Evolutionary conservation across 345 rosid species (phyloP).

Genomic region (Murraya paniculata): DNA sequence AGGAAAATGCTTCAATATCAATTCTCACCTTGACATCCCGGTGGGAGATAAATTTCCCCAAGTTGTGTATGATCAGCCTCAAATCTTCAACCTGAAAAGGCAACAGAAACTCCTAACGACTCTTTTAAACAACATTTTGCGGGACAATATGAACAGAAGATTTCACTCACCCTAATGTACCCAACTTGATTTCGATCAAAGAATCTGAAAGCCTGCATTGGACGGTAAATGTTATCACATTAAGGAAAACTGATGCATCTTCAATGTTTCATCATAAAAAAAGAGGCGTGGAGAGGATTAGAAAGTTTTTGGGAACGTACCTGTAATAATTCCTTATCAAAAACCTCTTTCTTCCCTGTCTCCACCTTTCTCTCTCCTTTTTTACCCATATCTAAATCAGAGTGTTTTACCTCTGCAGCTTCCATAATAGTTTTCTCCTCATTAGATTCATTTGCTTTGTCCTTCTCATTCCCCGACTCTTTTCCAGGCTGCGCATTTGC

Average conservation of each 20-base stretch:
- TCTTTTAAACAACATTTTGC: background rate
- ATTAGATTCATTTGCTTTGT: slow-evolving; percentile 24
- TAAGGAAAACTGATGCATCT: background rate
- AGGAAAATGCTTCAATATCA: background rate
- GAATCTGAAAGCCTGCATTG: slow-evolving; percentile 83
- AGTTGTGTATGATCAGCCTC: slow-evolving; percentile 81
- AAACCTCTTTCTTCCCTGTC: slow-evolving; percentile 40
- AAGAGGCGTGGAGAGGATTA: background rate
- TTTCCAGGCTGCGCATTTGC: slow-evolving; percentile 31
- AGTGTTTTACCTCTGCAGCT: slow-evolving; percentile 34
- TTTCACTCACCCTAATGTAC: slow-evolving; percentile 62
- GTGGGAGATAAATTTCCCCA: slow-evolving; percentile 83
- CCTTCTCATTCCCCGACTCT: slow-evolving; percentile 29
- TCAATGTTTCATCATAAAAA: background rate
- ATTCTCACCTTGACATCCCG: slow-evolving; percentile 80
- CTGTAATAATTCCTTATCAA: slow-evolving; percentile 83
- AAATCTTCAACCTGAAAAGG: slow-evolving; percentile 80
- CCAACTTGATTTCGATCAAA: slow-evolving; percentile 88
- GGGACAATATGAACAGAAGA: background rate
- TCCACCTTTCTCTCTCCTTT: slow-evolving; percentile 34
- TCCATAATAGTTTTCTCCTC: slow-evolving; percentile 30
- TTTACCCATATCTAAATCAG: slow-evolving; percentile 27
- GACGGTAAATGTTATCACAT: background rate
- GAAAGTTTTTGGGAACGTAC: slow-evolving; percentile 28
- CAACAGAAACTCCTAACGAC: background rate